A percentile compares a stretch with the other conserved stretches of the same genome.
These are phyloP conservation scores for Yamadazyma mexicana DNA, from an alignment of 1,139 yeast species.

Conservation along the genomic window DNA sequence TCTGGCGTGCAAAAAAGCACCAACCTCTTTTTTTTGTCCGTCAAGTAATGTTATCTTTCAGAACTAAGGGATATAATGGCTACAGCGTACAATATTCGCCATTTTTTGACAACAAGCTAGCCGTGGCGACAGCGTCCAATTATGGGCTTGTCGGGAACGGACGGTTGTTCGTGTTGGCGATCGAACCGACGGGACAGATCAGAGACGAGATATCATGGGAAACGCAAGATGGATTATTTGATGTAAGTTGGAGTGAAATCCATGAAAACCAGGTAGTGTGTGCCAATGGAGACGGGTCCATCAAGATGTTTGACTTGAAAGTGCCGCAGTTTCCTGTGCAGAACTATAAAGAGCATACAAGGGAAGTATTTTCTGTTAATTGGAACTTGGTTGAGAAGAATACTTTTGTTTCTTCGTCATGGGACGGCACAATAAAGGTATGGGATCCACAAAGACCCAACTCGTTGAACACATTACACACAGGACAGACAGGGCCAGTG, in stretches of 20 bases:
- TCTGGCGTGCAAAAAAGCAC: not conserved
- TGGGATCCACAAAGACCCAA: conserved; percentile 63
- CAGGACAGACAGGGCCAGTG: conserved; percentile 30
- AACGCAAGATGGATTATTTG: conserved; percentile 92
- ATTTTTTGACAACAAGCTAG: conserved; percentile 82
- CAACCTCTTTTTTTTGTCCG: not conserved
- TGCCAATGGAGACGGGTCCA: conserved; percentile 89
- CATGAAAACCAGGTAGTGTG: conserved; percentile 84
- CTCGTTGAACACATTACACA: conserved; percentile 59
- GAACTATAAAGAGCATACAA: conserved; percentile 74
- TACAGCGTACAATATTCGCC: conserved; percentile 90
- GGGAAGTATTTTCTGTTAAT: conserved; percentile 84
- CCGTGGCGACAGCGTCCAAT: conserved; percentile 89
- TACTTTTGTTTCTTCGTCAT: conserved; percentile 73
- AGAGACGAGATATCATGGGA: conserved; percentile 63
- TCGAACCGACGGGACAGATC: conserved; percentile 65
- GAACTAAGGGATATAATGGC: conserved; percentile 84
- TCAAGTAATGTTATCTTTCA: conserved; percentile 62
- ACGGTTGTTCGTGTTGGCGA: conserved; percentile 65
- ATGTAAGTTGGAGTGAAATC: conserved; percentile 84
- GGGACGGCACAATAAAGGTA: conserved; percentile 89
- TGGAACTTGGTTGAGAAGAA: conserved; percentile 85
- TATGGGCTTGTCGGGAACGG: conserved; percentile 97
- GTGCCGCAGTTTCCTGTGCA: conserved; percentile 71
- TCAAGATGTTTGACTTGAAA: conserved; percentile 76